These are phyloP conservation scores for Phytopythium cucurbitacearum DNA, from an alignment of 352 stramenopile species.

Conservation along the genomic window DNA sequence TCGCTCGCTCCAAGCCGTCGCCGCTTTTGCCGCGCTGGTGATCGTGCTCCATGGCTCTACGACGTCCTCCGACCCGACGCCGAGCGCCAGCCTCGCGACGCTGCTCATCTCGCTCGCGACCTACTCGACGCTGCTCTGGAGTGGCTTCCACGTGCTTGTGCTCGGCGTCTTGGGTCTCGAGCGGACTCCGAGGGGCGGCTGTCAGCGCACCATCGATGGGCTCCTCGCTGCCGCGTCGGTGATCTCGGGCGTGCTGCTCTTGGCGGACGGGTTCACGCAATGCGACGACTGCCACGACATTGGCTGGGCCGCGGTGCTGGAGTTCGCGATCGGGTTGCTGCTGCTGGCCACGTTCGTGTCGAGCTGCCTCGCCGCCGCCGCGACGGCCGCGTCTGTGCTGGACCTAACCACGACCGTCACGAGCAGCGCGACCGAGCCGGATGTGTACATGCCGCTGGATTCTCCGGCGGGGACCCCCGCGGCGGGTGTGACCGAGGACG, in stretches of 20 bases:
- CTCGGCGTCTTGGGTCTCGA: conserved; percentile 58
- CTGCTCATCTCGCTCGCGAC: conserved; percentile 43
- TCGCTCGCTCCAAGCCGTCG: conserved; percentile 15
- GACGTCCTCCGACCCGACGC: too few species aligned
- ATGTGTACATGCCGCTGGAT: conserved; percentile 8
- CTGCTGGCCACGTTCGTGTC: conserved; percentile 18
- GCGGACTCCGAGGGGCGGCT: conserved; percentile 9
- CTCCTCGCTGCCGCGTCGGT: conserved; percentile 12
- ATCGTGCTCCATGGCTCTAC: conserved; percentile 20
- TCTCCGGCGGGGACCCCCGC: conserved; percentile 9
- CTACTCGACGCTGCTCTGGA: conserved; percentile 53
- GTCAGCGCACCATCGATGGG: conserved; percentile 15
- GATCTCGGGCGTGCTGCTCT: conserved; percentile 12
- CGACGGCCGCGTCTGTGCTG: neutral
- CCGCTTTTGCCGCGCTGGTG: conserved; percentile 14
- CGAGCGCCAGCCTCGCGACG: conserved; percentile 6
- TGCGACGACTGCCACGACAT: conserved; percentile 14
- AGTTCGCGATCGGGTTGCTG: conserved; percentile 17
- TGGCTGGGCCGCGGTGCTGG: conserved; percentile 20
- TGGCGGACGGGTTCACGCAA: conserved; percentile 16
- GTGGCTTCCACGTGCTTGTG: conserved; percentile 77
- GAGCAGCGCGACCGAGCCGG: neutral
- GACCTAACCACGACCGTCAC: conserved; percentile 1
- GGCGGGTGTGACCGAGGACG: conserved; percentile 7
- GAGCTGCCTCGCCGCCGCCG: conserved; percentile 15